Percentiles rank a stretch among this genome's conserved stretches.
phyloP scores from a whole-genome alignment of 2,329 filamentous ascomycete species.

The Saccharata proteae region DNA sequence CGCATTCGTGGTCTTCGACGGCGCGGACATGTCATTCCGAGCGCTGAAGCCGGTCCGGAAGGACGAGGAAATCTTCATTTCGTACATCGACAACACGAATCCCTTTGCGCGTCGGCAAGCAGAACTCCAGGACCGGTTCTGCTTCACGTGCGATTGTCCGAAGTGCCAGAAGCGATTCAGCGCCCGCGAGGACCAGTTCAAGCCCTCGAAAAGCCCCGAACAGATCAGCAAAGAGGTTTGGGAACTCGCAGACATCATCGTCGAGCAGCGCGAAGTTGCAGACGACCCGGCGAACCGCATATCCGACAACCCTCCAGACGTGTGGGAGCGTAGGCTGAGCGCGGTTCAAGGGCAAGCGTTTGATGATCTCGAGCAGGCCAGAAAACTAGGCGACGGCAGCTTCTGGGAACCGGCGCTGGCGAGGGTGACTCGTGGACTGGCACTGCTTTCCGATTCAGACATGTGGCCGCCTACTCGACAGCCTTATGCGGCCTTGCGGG shows the following conservation, averaged over 20 bases:
- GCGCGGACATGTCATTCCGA: slow-evolving; percentile 37
- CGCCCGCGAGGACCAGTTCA: slow-evolving; percentile 30
- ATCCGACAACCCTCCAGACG: too few relatives aligned
- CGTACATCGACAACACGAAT: slow-evolving; percentile 48
- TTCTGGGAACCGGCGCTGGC: too few relatives aligned
- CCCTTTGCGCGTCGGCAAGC: slow-evolving; percentile 38
- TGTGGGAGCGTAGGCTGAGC: slow-evolving; percentile 14
- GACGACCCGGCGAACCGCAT: slow-evolving; percentile 15
- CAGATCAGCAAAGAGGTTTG: too few relatives aligned
- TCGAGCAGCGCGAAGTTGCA: slow-evolving; percentile 10
- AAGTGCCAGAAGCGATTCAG: slow-evolving; percentile 32
- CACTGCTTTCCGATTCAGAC: slow-evolving; percentile 25
- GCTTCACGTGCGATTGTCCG: slow-evolving; percentile 45
- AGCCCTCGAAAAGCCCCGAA: too few relatives aligned
- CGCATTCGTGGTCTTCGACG: slow-evolving; percentile 45
- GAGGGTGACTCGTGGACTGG: too few relatives aligned
- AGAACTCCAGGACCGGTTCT: slow-evolving; percentile 43
- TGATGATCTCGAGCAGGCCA: slow-evolving; percentile 11
- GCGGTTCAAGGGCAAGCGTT: too few relatives aligned
- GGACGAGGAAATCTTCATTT: slow-evolving; percentile 48
- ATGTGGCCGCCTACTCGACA: slow-evolving; percentile 40
- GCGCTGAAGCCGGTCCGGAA: slow-evolving; percentile 40
- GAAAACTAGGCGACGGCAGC: too few relatives aligned
- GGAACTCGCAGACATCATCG: slow-evolving; percentile 13
- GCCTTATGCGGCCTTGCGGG: slow-evolving; percentile 41